A percentile compares a stretch with the other conserved stretches of the same genome.
These are phyloP conservation scores for Dichotomocladium elegans DNA, from an alignment of 371 early-diverging fungal species.

Conservation along the genomic window DNA sequence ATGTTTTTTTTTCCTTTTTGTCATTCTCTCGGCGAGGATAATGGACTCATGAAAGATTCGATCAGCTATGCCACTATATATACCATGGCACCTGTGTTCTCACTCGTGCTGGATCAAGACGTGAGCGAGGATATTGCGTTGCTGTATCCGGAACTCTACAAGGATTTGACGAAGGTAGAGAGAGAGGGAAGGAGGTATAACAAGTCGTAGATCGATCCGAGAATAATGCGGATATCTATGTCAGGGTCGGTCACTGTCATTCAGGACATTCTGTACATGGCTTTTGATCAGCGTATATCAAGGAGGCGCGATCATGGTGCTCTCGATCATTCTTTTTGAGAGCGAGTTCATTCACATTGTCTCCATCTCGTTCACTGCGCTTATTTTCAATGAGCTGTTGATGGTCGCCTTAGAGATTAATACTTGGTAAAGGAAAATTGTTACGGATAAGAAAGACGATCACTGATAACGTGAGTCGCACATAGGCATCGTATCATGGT, in stretches of 20 bases:
- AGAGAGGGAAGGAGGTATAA: too few relatives aligned
- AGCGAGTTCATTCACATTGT: constrained; percentile 95
- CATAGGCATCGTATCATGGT: constrained; percentile 84
- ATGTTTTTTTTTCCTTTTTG: constrained; percentile 4
- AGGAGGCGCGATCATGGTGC: constrained; percentile 94
- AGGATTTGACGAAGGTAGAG: constrained; percentile 86
- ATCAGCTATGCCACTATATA: constrained; percentile 93
- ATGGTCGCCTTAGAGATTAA: constrained; percentile 96
- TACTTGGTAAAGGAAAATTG: constrained; percentile 88
- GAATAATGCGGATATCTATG: background rate
- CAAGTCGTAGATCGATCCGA: background rate
- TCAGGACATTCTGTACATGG: constrained; percentile 95
- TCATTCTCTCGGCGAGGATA: background rate
- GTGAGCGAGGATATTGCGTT: constrained; percentile 89
- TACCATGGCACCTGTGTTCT: constrained; percentile 98
- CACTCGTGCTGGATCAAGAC: constrained; percentile 92
- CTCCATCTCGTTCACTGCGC: constrained; percentile 94
- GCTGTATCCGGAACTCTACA: constrained; percentile 97
- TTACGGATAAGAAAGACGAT: too few relatives aligned
- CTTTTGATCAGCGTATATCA: constrained; percentile 96
- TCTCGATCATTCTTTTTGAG: constrained; percentile 92
- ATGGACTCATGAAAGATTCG: constrained; percentile 15
- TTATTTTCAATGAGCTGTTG: constrained; percentile 97
- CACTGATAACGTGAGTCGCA: too few relatives aligned
- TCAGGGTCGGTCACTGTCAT: constrained; percentile 84